A percentile compares a stretch with the other conserved stretches of the same genome.
phyloP scores from a whole-genome alignment of 1,139 yeast genomes.

The Zygoascus hellenicus region DNA sequence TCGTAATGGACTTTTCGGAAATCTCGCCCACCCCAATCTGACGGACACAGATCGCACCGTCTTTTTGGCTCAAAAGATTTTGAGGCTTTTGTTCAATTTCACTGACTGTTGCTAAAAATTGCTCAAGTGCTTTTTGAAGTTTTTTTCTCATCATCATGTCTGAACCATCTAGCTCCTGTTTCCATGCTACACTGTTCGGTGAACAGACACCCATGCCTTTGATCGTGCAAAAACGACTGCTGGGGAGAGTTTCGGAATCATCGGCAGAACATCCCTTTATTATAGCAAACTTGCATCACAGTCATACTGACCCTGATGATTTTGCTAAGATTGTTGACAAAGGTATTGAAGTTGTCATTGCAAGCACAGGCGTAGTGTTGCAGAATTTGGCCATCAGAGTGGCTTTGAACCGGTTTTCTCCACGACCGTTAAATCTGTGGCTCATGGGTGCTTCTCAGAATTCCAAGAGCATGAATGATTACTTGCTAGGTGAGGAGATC shows the following conservation, averaged over 20 bases:
- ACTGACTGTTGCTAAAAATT: too few species aligned
- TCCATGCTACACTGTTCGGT: slow-evolving; percentile 9
- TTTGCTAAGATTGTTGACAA: slow-evolving; percentile 18
- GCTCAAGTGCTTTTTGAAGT: too few species aligned
- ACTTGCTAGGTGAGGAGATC: slow-evolving; percentile 23
- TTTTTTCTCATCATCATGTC: too few species aligned
- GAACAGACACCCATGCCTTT: slow-evolving; percentile 17
- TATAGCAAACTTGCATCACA: slow-evolving; percentile 21
- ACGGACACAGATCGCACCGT: too few species aligned
- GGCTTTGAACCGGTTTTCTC: slow-evolving; percentile 20
- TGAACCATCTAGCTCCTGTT: background rate
- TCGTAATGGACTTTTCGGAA: too few species aligned
- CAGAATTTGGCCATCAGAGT: slow-evolving; percentile 25
- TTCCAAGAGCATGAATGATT: slow-evolving; percentile 11
- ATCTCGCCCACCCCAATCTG: too few species aligned
- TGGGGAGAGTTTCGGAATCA: slow-evolving; percentile 8
- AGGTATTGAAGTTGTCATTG: slow-evolving; percentile 21
- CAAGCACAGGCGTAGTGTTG: slow-evolving; percentile 22
- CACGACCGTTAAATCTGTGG: slow-evolving; percentile 24
- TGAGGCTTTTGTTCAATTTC: too few species aligned
- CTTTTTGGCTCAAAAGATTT: too few species aligned
- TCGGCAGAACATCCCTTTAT: slow-evolving; percentile 17
- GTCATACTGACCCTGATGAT: slow-evolving; percentile 27
- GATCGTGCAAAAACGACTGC: slow-evolving; percentile 18
- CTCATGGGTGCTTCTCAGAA: slow-evolving; percentile 10